phyloP scores from a whole-genome alignment of 805 yeast genomes.

The Candida qinlingensis region DNA sequence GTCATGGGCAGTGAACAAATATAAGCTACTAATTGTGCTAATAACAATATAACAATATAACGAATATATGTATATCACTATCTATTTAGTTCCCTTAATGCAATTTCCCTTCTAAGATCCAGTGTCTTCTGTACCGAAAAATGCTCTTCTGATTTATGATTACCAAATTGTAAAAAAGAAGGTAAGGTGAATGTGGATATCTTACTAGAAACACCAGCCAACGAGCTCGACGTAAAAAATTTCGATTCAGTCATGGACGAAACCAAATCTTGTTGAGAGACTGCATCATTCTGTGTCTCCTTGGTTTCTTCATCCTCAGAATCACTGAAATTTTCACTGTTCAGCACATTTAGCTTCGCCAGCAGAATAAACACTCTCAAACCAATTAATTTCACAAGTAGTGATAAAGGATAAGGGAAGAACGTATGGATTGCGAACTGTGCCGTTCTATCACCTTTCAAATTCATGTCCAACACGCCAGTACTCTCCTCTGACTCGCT shows the following conservation, averaged over 20 bases:
- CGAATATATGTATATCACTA: background rate
- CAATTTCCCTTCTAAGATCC: slow-evolving; percentile 38
- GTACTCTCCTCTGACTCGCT: slow-evolving; percentile 26
- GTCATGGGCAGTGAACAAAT: too few species aligned
- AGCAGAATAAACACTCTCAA: slow-evolving; percentile 21
- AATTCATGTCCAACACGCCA: background rate
- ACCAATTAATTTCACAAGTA: slow-evolving; percentile 21
- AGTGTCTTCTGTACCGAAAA: slow-evolving; percentile 12
- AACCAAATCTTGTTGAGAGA: slow-evolving; percentile 22
- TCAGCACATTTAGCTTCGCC: slow-evolving; percentile 22
- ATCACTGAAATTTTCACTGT: slow-evolving; percentile 19
- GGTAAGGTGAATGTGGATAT: slow-evolving; percentile 24
- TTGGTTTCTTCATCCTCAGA: slow-evolving; percentile 23
- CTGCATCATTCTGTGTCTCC: slow-evolving; percentile 6
- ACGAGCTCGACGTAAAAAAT: slow-evolving; percentile 35
- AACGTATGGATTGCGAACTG: slow-evolving; percentile 32
- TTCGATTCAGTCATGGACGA: slow-evolving; percentile 31
- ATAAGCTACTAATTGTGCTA: too few species aligned
- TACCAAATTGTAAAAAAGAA: background rate
- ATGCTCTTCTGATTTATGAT: background rate
- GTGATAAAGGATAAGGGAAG: slow-evolving; percentile 37
- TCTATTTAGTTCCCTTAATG: slow-evolving; percentile 21
- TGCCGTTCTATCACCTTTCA: slow-evolving; percentile 23
- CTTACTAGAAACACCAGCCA: slow-evolving; percentile 35
- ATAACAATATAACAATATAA: too few species aligned